Conservation (phyloP, 164 flowering plant species). For the Houttuynia cordata region DNA sequence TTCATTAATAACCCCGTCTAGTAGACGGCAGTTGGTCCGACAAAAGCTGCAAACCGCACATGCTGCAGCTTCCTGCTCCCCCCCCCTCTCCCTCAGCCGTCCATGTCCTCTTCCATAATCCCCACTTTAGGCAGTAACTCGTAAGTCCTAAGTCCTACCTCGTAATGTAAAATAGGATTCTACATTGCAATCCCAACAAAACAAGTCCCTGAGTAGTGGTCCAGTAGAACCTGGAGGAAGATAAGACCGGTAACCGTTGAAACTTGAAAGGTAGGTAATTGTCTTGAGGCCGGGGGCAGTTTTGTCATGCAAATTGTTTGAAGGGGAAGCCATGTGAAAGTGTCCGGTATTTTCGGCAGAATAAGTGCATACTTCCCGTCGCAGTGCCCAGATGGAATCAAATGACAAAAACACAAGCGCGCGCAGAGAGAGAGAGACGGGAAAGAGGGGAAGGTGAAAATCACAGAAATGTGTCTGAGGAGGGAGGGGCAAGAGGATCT, state of each 20-base stretch:
- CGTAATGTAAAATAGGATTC: too few relatives aligned
- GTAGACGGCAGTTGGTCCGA: background rate
- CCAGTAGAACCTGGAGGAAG: background rate
- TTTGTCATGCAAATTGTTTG: too few relatives aligned
- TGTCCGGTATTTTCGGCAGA: conserved; percentile 18
- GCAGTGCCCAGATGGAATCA: background rate
- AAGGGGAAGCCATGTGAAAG: conserved; percentile 21
- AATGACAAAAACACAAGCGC: background rate
- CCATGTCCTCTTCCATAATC: too few relatives aligned
- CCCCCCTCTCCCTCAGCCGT: too few relatives aligned
- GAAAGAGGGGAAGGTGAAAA: conserved; percentile 10
- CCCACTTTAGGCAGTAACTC: too few relatives aligned
- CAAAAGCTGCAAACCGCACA: conserved; percentile 1
- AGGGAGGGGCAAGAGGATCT: conserved; percentile 7
- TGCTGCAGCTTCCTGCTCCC: too few relatives aligned
- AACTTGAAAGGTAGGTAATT: background rate
- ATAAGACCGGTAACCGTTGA: background rate
- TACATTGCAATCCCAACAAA: too few relatives aligned
- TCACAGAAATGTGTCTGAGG: conserved; percentile 17
- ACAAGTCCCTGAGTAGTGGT: too few relatives aligned
- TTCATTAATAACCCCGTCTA: background rate
- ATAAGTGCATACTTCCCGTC: conserved; percentile 5
- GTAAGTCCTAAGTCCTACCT: too few relatives aligned
- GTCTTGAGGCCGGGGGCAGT: background rate
- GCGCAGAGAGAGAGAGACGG: conserved; percentile 9